Base-by-base conservation (phyloP, 345 rosid species). In the Hibiscus syriacus region DNA sequence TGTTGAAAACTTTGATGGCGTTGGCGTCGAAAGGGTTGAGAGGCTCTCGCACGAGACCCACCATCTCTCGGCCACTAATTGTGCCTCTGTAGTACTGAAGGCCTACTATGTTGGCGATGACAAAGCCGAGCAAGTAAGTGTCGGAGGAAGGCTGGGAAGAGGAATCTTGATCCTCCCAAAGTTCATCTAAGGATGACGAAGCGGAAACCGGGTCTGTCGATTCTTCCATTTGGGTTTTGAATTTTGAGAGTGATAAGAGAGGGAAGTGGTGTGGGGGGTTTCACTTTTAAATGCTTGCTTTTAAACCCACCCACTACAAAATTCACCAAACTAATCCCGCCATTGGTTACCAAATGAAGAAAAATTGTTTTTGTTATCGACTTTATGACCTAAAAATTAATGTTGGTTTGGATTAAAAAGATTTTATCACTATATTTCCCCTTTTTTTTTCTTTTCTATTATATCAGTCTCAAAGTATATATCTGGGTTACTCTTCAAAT, bases 31-130 rank as follows among this genome's bases (percentile, higher is more conserved):
- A 73, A 6, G 70, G 79, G 62, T 90, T 90, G 0, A 79, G 69
- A 6, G 92, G 96, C 63, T 90, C 90, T 0, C 98, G 88, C 60
- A 90, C 86, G 20, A 92, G 80, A 46, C 91, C 90, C 52, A 92
- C 96, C 81, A 86, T 49, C 68, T 92, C 93, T 13, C 92, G 83
- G 74, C 92, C 97, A 49, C 73, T 80, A 77, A 92, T 85, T 58
- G 74, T 78, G 59, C 92, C 95, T 1, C 80, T 62, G 76, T 90
- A 88, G 85, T 81, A 63, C 66, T 76, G 80, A 34, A 86, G 58
- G 32, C 98, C 96, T 58, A 88, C 91, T 25, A 92, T 90, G 74
- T 88, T 84, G 67, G 90, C 85, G 66, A 84, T 66, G 29, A 90
- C 73, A 78, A 85, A 90, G 26, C 98, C 97, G 4, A 88, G 66